Percentiles rank a stretch among this genome's conserved stretches.
Conservation (phyloP, 208 protist species). For the Crithidia thermophila region DNA sequence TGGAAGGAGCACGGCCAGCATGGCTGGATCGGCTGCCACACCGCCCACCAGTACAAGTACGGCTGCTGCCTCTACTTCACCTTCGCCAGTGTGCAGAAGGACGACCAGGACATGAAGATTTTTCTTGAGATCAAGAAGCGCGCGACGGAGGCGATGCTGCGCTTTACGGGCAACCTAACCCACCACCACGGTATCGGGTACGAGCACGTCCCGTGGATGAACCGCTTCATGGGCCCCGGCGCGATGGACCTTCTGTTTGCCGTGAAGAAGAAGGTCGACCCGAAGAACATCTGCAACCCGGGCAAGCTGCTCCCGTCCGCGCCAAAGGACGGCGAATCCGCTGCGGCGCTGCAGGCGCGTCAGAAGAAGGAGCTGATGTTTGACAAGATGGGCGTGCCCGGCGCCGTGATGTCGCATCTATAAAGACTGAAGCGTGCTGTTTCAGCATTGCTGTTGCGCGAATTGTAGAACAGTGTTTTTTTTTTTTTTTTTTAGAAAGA, state of each 20-base stretch:
- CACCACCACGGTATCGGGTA: conserved; percentile 94
- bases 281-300: conserved; percentile 92
- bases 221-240: conserved; percentile 71
- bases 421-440: conserved; percentile 10
- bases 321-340: conserved; percentile 45
- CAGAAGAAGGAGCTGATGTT: conserved; percentile 88
- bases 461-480: background rate
- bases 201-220: conserved; percentile 94
- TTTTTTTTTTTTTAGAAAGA: no score
- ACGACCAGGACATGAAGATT: conserved; percentile 89
- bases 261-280: conserved; percentile 86
- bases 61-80: conserved; percentile 95
- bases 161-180: conserved; percentile 83
- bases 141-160: conserved; percentile 89
- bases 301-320: conserved; percentile 86
- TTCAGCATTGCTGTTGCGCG: background rate
- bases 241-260: conserved; percentile 68
- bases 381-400: conserved; percentile 90
- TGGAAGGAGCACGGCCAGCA: conserved; percentile 77
- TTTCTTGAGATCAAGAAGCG: conserved; percentile 89
- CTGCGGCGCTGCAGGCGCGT: conserved; percentile 35
- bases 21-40: conserved; percentile 94
- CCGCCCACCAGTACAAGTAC: conserved; percentile 91
- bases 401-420: conserved; percentile 51
- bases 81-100: conserved; percentile 81